Base-by-base conservation (phyloP, 768 basidiomycete species). In the Pholiota conissans region DNA sequence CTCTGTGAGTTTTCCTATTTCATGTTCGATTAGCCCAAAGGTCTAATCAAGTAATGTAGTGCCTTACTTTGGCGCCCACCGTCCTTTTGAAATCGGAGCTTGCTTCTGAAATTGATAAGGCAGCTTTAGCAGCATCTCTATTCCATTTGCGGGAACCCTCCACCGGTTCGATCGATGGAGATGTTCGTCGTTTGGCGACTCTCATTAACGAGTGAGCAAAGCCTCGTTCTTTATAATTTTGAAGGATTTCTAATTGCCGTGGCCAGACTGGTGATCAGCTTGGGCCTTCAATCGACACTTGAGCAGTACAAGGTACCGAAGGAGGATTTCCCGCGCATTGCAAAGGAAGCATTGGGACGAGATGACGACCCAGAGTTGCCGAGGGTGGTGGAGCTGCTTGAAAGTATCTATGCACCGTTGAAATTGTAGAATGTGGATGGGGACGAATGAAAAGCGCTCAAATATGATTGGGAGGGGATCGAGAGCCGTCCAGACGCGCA, bases 1-100 rank as follows among this genome's bases (percentile, higher is more conserved):
- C 3, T 91, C 90, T n/a, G 89, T 89, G 60, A 70, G 83, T 61
- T 9, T 10, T 46, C 13, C 16, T 46, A 56, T 48, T 37, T 46
- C 51, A 48, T 42, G 20, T 56, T 28, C 58, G 28, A 14, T 54
- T 39, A 30, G 30, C 57, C n/a, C n/a, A n/a, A 16, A 56, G 35
- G 18, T 22, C 39, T 29, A 26, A 39, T 52, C 34, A 30, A 26
- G 24, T 29, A n/a, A 11, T 35, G 32, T 52, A 91, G 89, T 91
- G 90, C 67, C 74, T 90, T 52, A 91, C 89, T 5, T 79, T 91
- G 22, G 80, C 84, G 3, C 80, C 87, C 0, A 84, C 84, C 28
- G 82, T 91, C 16, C 73, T 68, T 1, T 69, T 90, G 22, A 81
- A 87, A 69, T 79, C 86, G 1, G 78, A 83, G 57, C 67, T 79